Percentiles rank a stretch among this genome's conserved stretches.
These are phyloP conservation scores for Mimosa pudica DNA, from an alignment of 306 rosid species.

Conservation along the genomic window DNA sequence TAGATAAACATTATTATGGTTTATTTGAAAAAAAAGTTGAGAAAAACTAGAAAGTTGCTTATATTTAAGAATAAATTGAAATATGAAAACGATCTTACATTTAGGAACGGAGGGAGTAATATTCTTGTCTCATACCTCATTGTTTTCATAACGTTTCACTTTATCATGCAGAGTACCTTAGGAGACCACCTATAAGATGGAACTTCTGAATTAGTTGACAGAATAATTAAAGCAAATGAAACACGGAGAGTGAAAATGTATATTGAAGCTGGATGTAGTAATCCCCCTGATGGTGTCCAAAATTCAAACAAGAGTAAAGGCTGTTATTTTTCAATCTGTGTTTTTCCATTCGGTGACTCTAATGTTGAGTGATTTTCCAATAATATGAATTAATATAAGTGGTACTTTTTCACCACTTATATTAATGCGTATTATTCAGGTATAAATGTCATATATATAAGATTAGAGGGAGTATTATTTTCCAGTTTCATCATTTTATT, in stretches of 20 bases:
- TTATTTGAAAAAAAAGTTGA: no score
- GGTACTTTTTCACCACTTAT: background rate
- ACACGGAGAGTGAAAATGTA: conserved; percentile 62
- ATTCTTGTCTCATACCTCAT: conserved; percentile 3
- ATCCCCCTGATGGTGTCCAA: conserved; percentile 47
- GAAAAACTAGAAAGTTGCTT: no score
- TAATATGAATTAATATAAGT: no score
- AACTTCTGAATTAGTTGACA: conserved; percentile 54
- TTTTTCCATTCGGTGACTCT: background rate
- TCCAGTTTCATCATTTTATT: background rate
- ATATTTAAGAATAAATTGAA: no score
- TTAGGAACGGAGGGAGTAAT: background rate
- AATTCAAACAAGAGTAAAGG: conserved; percentile 53
- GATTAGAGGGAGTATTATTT: background rate
- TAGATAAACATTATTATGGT: no score
- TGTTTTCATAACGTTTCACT: conserved; percentile 14
- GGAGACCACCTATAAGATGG: conserved; percentile 57
- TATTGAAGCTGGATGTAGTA: conserved; percentile 65
- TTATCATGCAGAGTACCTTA: conserved; percentile 59
- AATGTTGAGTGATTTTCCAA: background rate
- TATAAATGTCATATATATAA: background rate
- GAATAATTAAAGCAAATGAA: conserved; percentile 54
- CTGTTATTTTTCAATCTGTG: no score
- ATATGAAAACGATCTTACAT: no score
- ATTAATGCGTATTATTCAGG: no score